Conservation (phyloP, 2,329 filamentous ascomycete genomes). For the Didymella pinodella region DNA sequence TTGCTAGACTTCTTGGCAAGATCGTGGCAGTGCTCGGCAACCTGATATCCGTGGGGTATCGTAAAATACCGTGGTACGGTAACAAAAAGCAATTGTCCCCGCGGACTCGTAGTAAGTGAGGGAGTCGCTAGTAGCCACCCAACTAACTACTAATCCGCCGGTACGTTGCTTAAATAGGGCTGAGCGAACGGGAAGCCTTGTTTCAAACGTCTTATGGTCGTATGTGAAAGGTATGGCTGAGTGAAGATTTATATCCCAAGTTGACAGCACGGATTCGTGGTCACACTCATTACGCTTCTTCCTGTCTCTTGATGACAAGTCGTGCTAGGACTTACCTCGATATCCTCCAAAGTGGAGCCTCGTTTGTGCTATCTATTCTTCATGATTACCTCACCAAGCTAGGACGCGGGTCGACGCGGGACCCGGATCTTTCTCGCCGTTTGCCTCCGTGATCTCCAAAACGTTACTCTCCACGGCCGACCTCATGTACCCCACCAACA, state of each 20-base stretch:
- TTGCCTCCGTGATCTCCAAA: constrained; percentile 29
- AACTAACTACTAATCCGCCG: constrained; percentile 1
- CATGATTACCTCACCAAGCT: constrained; percentile 8
- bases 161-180: constrained; percentile 1
- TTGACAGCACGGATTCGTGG: too few relatives aligned
- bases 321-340: background rate
- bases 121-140: constrained; percentile 1
- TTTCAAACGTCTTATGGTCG: background rate
- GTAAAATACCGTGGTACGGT: too few relatives aligned
- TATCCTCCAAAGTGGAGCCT: background rate
- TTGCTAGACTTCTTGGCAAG: too few relatives aligned
- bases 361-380: constrained; percentile 2
- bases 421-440: constrained; percentile 42
- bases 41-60: too few relatives aligned
- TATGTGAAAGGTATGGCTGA: background rate
- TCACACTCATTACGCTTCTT: background rate
- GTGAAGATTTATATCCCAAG: background rate
- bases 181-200: constrained; percentile 2
- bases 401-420: background rate
- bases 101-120: too few relatives aligned
- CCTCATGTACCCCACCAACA: constrained; percentile 29
- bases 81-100: too few relatives aligned
- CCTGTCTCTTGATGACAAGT: background rate
- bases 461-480: constrained; percentile 33
- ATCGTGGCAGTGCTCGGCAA: too few relatives aligned